A percentile compares a stretch with the other conserved stretches of the same genome.
These are phyloP conservation scores for Liquidambar formosana DNA, from an alignment of 164 flowering plant species.

Conservation along the genomic window DNA sequence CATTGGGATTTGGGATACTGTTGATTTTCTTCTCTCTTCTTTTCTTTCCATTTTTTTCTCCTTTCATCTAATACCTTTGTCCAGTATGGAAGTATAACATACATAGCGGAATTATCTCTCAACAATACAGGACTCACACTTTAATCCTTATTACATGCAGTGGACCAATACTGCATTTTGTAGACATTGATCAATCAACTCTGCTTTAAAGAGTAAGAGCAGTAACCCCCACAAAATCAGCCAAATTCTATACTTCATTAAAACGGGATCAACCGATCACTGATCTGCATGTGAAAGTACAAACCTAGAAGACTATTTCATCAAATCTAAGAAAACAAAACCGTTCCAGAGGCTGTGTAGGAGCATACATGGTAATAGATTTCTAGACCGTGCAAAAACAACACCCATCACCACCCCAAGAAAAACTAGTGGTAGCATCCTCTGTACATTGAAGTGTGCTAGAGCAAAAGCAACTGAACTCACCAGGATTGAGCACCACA, in stretches of 20 bases:
- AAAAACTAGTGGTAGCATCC: conserved; percentile 86
- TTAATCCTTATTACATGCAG: too few relatives aligned
- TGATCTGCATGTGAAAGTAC: neutral
- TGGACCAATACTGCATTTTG: too few relatives aligned
- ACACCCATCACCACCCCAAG: conserved; percentile 91
- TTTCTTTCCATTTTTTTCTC: too few relatives aligned
- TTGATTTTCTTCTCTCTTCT: too few relatives aligned
- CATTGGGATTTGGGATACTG: too few relatives aligned
- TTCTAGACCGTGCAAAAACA: conserved; percentile 76
- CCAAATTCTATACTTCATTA: neutral
- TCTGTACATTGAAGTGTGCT: conserved; percentile 90
- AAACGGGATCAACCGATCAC: conserved; percentile 1
- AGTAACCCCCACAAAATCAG: neutral
- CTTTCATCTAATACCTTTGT: too few relatives aligned
- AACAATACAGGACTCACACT: too few relatives aligned
- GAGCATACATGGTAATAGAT: conserved; percentile 78
- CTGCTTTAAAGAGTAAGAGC: too few relatives aligned
- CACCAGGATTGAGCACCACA: conserved; percentile 81
- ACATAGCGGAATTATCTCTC: too few relatives aligned
- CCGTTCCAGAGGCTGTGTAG: conserved; percentile 98
- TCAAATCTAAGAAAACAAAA: conserved; percentile 85
- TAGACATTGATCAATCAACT: too few relatives aligned
- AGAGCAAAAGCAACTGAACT: conserved; percentile 90
- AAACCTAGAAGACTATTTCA: conserved; percentile 46
- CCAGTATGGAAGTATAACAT: too few relatives aligned